These are phyloP conservation scores for Euphorbia celastroides DNA, from an alignment of 441 rosid genomes.

Conservation along the genomic window DNA sequence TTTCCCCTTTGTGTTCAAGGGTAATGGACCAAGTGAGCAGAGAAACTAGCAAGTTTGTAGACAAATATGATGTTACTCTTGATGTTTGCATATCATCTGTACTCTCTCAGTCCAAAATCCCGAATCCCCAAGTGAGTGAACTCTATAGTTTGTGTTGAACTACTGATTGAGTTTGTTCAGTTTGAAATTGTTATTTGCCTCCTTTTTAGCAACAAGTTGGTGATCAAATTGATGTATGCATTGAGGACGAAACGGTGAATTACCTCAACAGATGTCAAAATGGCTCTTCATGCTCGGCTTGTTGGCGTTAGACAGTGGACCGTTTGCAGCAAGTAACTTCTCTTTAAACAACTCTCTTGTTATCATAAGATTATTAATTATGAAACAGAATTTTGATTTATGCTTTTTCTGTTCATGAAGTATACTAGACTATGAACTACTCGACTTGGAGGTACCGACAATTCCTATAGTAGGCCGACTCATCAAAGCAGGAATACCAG, in stretches of 20 bases:
- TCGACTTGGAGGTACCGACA: conserved; percentile 75
- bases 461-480: conserved; percentile 56
- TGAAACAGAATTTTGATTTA: not conserved
- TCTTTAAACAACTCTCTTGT: conserved; percentile 5
- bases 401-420: conserved; percentile 30
- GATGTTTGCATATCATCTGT: conserved; percentile 92
- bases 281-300: conserved; percentile 85
- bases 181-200: not conserved
- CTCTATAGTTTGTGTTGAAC: conserved; percentile 1
- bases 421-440: conserved; percentile 67
- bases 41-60: conserved; percentile 92
- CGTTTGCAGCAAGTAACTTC: conserved; percentile 87
- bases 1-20: conserved; percentile 72
- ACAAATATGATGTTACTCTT: conserved; percentile 93
- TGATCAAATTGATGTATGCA: conserved; percentile 80
- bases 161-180: not conserved
- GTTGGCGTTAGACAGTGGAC: conserved; percentile 73
- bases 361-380: not conserved
- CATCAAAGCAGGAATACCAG: conserved; percentile 66
- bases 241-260: conserved; percentile 84
- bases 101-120: conserved; percentile 67
- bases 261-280: conserved; percentile 89
- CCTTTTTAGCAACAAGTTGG: conserved; percentile 49
- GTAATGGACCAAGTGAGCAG: conserved; percentile 77
- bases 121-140: conserved; percentile 56